Percentiles rank a stretch among this genome's conserved stretches.
Conservation (phyloP, 1,284 basidiomycete species). For the Termitomyces sp. region DNA sequence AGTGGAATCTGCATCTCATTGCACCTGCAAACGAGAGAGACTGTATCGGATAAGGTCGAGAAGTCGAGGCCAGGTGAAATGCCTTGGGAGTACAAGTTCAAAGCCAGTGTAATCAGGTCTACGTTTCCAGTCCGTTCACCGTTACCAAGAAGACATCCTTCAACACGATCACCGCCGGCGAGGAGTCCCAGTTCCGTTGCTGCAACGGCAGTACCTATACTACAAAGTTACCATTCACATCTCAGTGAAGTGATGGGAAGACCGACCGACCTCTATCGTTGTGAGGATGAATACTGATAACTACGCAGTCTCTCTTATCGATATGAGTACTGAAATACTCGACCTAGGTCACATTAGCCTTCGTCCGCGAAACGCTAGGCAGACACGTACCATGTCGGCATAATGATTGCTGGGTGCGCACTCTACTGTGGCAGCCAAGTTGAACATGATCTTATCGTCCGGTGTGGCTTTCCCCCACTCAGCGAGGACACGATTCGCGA, state of each 20-base stretch:
- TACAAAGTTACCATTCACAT: not conserved
- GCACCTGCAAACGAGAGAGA: constrained; percentile 82
- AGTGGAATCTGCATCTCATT: constrained; percentile 86
- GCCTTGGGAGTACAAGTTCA: constrained; percentile 89
- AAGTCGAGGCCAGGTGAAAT: constrained; percentile 80
- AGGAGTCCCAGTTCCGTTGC: constrained; percentile 82
- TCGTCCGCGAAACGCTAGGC: not conserved
- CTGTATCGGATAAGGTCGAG: constrained; percentile 74
- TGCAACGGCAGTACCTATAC: constrained; percentile 75
- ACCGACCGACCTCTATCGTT: constrained; percentile 71
- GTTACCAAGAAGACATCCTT: constrained; percentile 88
- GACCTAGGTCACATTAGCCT: constrained; percentile 44
- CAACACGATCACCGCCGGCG: constrained; percentile 84
- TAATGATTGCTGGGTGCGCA: constrained; percentile 88
- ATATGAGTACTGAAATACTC: constrained; percentile 81
- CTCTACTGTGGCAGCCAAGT: constrained; percentile 88
- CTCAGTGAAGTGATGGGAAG: not conserved
- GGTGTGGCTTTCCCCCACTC: constrained; percentile 69
- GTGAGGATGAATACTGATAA: constrained; percentile 85
- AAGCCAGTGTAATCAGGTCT: constrained; percentile 83
- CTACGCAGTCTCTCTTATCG: constrained; percentile 71
- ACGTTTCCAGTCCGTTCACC: constrained; percentile 92
- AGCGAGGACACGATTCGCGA: constrained; percentile 79
- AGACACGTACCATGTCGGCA: constrained; percentile 65
- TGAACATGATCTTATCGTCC: constrained; percentile 81